Evolutionary conservation across 2,329 filamentous ascomycete genomes (phyloP), one percentile per base, ranked within the genome.

Genomic region (Trichophyton benhamiae): DNA sequence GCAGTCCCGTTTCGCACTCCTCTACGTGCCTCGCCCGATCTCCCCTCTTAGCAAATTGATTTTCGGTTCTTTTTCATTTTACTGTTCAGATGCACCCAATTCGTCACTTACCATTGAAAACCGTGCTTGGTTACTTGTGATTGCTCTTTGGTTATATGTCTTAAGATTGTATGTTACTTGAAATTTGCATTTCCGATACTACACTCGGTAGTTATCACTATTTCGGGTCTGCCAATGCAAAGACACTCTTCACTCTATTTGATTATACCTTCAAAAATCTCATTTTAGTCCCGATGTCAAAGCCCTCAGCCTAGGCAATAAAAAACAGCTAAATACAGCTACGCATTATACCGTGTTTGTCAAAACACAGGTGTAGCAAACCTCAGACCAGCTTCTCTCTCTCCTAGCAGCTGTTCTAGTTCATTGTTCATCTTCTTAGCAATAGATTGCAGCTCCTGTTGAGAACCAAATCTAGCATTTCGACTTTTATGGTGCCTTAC

Each of bases 341-440:
- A 38, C 33, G 9, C 2, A 38, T 48, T 48, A 48, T 7, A 11
- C 20, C 2, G 2, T 49, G 22, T 13, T 5, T 22, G 20, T 22
- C 65, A 70, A 62, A 70, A 70, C 11, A 61, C 66, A 53, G 68
- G 17, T 20, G 64, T 63, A 13, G 71, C 68, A 68, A 78, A 77
- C 57, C 57, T 42, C 17, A n/a, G 15, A 38, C 13, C 11, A 7
- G 13, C 22, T 53, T 38, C 33, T 9, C 33, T 13, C 11, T 15
- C 15, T 7, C 30, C 27, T 38, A 13, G 8, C 17, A 58, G 25
- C 8, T 8, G 55, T 11, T 11, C 17, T 3, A 58, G n/a, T 58
- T 58, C 55, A 15, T 15, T 20, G 9, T 15, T 61, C 33, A 6
- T 57, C 62, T 58, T 60, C 22, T 15, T 42, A 17, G 48, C 22